phyloP scores from a whole-genome alignment of 106 monocot genomes.

The Dioscorea dumetorum region DNA sequence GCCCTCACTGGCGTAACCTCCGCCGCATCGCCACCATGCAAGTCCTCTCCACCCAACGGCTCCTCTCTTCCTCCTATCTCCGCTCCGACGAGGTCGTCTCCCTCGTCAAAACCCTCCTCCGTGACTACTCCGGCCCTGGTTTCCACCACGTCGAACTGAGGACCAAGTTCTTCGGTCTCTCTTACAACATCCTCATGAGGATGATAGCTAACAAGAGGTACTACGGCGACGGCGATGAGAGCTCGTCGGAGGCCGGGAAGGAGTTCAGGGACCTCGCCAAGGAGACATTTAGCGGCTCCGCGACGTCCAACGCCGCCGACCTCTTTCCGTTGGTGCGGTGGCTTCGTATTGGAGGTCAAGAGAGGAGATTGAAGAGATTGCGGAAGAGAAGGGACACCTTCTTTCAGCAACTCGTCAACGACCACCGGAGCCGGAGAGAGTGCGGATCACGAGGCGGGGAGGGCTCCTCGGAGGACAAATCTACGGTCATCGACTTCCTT shows the following conservation, averaged over 20 bases:
- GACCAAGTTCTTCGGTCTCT: neutral
- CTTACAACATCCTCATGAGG: constrained; percentile 3
- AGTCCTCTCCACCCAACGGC: neutral
- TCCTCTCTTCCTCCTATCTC: neutral
- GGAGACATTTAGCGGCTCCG: neutral
- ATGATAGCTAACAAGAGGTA: constrained; percentile 3
- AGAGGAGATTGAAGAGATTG: neutral
- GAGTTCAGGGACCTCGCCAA: neutral
- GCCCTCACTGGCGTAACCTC: constrained; percentile 15
- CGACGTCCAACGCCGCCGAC: constrained; percentile 5
- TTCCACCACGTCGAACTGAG: neutral
- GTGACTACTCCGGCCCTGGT: neutral
- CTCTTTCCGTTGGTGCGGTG: neutral
- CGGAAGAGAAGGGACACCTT: neutral
- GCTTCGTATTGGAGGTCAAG: neutral
- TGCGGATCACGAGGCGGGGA: neutral
- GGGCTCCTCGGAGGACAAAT: neutral
- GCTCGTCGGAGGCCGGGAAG: neutral
- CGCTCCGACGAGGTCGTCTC: constrained; percentile 3
- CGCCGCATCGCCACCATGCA: constrained; percentile 12
- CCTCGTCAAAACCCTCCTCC: neutral
- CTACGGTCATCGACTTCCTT: constrained; percentile 3
- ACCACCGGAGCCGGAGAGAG: neutral
- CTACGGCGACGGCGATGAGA: neutral
- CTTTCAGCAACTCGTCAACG: constrained; percentile 5